Percentiles rank a stretch among this genome's conserved stretches.
Conservation (phyloP, 306 rosid species). For the Dicorynia guianensis region DNA sequence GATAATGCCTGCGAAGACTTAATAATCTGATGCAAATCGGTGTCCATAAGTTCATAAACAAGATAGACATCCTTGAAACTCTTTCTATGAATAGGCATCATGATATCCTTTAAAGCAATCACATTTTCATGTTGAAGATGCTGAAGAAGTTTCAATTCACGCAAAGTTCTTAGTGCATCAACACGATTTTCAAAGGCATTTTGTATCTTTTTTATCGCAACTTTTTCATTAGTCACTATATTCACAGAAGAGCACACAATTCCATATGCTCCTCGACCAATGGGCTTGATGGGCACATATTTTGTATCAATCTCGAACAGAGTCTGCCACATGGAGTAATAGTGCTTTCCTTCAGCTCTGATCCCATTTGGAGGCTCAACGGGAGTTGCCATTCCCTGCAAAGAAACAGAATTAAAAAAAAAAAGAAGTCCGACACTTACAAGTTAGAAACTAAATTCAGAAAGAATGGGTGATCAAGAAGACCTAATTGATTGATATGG, state of each 20-base stretch:
- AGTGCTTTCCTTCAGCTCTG: constrained; percentile 59
- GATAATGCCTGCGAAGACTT: constrained; percentile 62
- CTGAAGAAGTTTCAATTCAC: constrained; percentile 64
- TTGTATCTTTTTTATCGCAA: constrained; percentile 65
- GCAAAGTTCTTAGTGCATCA: constrained; percentile 64
- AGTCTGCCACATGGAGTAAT: constrained; percentile 69
- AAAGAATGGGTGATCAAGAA: neutral
- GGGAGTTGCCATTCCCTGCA: constrained; percentile 61
- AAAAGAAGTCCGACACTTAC: too few relatives aligned
- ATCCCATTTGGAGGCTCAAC: constrained; percentile 72
- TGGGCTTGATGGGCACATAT: constrained; percentile 69
- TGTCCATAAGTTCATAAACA: constrained; percentile 73
- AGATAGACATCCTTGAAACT: constrained; percentile 67
- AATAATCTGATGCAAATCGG: constrained; percentile 73
- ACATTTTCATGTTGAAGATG: constrained; percentile 65
- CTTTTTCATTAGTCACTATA: constrained; percentile 64
- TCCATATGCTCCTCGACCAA: constrained; percentile 71
- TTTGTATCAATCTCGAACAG: constrained; percentile 68
- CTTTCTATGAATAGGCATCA: constrained; percentile 61
- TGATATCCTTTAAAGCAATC: constrained; percentile 66
- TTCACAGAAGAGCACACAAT: constrained; percentile 69
- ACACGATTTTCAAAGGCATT: constrained; percentile 65
- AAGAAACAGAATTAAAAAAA: neutral
- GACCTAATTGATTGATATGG: neutral
- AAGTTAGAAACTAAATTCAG: neutral